These are phyloP conservation scores for Leccinum rimulosum DNA, from an alignment of 768 basidiomycete species.

Conservation along the genomic window DNA sequence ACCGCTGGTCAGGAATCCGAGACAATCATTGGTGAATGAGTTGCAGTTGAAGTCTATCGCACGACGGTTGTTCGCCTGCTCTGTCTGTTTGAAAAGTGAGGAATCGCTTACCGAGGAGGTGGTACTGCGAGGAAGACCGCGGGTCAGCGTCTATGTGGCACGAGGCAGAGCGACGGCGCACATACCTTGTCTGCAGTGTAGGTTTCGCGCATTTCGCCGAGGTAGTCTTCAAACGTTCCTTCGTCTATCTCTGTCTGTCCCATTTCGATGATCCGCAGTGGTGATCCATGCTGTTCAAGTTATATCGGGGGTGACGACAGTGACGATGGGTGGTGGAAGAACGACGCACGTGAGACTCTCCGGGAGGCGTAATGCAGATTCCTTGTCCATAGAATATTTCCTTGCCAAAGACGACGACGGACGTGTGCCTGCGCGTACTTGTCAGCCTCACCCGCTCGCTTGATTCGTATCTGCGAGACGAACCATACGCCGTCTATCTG, in stretches of 20 bases:
- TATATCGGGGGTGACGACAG: not conserved
- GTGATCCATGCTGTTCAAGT: conserved; percentile 64
- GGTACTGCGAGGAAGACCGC: conserved; percentile 53
- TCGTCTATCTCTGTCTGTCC: conserved; percentile 81
- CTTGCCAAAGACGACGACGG: conserved; percentile 80
- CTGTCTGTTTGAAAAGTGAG: not conserved
- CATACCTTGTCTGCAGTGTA: conserved; percentile 90
- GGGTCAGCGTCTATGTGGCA: not conserved
- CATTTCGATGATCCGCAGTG: conserved; percentile 67
- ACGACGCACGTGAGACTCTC: conserved; percentile 73
- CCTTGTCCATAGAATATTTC: conserved; percentile 93
- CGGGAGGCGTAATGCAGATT: conserved; percentile 67
- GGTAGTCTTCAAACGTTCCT: conserved; percentile 82
- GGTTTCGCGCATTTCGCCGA: conserved; percentile 67
- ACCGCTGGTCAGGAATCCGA: conserved; percentile 83
- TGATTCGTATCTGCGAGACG: conserved; percentile 15
- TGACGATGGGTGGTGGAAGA: not conserved
- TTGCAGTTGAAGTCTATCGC: conserved; percentile 88
- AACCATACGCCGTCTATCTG: conserved; percentile 95
- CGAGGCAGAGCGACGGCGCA: not conserved
- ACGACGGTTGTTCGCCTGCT: not conserved
- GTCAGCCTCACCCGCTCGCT: no score
- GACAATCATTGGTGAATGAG: conserved; percentile 85
- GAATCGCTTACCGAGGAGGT: conserved; percentile 62
- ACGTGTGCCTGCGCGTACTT: conserved; percentile 72